Evolutionary conservation across 805 yeast genomes (phyloP).

Genomic region (Metschnikowia noctiluminum): DNA sequence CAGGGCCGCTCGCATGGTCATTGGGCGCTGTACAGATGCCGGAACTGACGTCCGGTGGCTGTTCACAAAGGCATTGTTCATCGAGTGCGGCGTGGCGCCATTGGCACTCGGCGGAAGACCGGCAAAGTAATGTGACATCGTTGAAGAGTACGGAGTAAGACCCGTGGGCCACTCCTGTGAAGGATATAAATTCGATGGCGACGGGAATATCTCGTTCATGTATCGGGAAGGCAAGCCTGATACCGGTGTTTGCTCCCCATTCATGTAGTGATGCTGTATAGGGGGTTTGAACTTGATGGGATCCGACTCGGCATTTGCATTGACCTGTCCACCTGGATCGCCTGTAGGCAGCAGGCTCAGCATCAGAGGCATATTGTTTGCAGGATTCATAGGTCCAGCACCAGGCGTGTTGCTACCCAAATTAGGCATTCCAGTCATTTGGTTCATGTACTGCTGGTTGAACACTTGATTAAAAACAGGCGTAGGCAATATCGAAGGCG

Average conservation of each 20-base stretch:
- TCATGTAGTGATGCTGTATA: slow-evolving; percentile 16
- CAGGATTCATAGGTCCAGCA: not conserved
- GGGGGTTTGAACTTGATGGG: slow-evolving; percentile 17
- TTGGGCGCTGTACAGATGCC: slow-evolving; percentile 11
- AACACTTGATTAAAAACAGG: slow-evolving; percentile 35
- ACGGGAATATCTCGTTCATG: slow-evolving; percentile 70
- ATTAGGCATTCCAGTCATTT: slow-evolving; percentile 3
- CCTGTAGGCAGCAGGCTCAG: slow-evolving; percentile 3
- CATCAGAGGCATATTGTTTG: not conserved
- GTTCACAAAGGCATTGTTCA: slow-evolving; percentile 9
- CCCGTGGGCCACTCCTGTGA: slow-evolving; percentile 46
- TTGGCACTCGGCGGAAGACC: slow-evolving; percentile 29
- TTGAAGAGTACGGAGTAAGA: slow-evolving; percentile 35
- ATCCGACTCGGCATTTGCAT: slow-evolving; percentile 5
- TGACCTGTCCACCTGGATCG: slow-evolving; percentile 1
- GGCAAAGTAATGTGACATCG: slow-evolving; percentile 36
- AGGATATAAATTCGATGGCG: slow-evolving; percentile 74
- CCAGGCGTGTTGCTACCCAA: not conserved
- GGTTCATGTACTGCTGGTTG: slow-evolving; percentile 22
- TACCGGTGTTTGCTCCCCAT: slow-evolving; percentile 66
- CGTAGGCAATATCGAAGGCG: slow-evolving; percentile 25
- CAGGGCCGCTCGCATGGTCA: slow-evolving; percentile 5
- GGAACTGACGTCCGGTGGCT: slow-evolving; percentile 10
- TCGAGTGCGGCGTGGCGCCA: slow-evolving; percentile 19
- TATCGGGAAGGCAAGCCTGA: slow-evolving; percentile 70